These are phyloP conservation scores for Passalora sequoiae DNA, from an alignment of 2,329 filamentous ascomycete genomes.

Conservation along the genomic window DNA sequence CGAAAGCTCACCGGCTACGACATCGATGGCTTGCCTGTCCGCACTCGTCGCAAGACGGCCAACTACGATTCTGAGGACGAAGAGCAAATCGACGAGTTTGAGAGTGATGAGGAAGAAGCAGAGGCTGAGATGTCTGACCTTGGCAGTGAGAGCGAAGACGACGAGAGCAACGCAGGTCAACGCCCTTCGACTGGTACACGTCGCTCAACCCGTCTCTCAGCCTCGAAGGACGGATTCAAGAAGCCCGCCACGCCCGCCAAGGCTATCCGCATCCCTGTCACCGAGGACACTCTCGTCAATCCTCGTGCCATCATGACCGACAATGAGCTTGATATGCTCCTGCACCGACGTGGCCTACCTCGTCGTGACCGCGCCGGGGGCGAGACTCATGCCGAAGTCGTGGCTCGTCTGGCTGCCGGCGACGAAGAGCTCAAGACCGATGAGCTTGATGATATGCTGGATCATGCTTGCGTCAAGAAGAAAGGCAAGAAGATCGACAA, in stretches of 20 bases:
- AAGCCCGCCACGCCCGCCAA: neutral
- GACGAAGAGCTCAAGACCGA: conserved; percentile 18
- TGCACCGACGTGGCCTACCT: conserved; percentile 24
- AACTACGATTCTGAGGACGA: conserved; percentile 13
- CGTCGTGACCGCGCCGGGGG: conserved; percentile 5
- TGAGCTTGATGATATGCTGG: conserved; percentile 19
- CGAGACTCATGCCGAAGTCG: conserved; percentile 27
- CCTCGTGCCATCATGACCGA: conserved; percentile 26
- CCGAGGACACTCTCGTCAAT: conserved; percentile 23
- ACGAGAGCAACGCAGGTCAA: conserved; percentile 5
- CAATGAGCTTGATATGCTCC: conserved; percentile 26
- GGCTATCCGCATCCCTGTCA: conserved; percentile 10
- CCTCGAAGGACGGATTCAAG: conserved; percentile 5
- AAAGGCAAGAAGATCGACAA: conserved; percentile 25
- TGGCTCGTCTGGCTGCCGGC: conserved; percentile 24
- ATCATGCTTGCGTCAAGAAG: conserved; percentile 7
- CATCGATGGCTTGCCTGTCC: conserved; percentile 8
- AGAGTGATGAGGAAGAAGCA: conserved; percentile 15
- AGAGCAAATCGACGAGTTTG: conserved; percentile 12
- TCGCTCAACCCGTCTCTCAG: neutral
- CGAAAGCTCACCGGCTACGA: conserved; percentile 18
- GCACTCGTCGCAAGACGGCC: conserved; percentile 7
- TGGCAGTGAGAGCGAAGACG: conserved; percentile 1
- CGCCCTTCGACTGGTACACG: neutral
- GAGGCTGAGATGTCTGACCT: conserved; percentile 7